Percentiles rank a stretch among this genome's conserved stretches.
phyloP scores from a whole-genome alignment of 2,329 filamentous ascomycete genomes.

The Escovopsis weberi region DNA sequence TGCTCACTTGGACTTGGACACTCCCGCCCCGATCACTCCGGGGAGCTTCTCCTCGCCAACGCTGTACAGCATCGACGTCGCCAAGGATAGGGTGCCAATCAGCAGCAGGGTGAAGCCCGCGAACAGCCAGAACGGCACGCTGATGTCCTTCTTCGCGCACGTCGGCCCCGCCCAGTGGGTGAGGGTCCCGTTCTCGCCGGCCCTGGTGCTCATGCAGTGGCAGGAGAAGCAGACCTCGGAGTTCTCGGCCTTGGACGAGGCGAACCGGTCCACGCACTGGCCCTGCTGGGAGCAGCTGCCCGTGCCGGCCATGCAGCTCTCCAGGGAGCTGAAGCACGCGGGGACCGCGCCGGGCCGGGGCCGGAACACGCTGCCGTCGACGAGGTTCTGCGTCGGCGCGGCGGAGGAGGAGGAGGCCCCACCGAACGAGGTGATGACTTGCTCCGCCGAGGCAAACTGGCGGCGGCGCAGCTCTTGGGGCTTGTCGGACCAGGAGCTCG shows the following conservation, averaged over 20 bases:
- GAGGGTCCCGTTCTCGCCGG: slow-evolving; percentile 40
- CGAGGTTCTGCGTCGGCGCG: slow-evolving; percentile 11
- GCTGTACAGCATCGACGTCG: slow-evolving; percentile 63
- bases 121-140: slow-evolving; percentile 78
- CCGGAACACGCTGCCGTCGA: slow-evolving; percentile 20
- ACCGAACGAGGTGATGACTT: slow-evolving; percentile 27
- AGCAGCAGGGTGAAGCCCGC: slow-evolving; percentile 58
- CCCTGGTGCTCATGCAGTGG: slow-evolving; percentile 48
- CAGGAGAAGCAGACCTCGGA: slow-evolving; percentile 59
- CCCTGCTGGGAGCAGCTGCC: slow-evolving; percentile 75
- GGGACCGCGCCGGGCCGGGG: slow-evolving; percentile 37
- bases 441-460: slow-evolving; percentile 29
- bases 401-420: slow-evolving; percentile 9
- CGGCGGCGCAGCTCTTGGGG: slow-evolving; percentile 32
- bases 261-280: slow-evolving; percentile 54
- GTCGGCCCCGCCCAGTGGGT: slow-evolving; percentile 70
- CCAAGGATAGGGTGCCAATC: slow-evolving; percentile 51
- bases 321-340: slow-evolving; percentile 58
- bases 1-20: slow-evolving; percentile 53
- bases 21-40: slow-evolving; percentile 90
- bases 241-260: slow-evolving; percentile 23
- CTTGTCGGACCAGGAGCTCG: slow-evolving; percentile 26
- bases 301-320: slow-evolving; percentile 55
- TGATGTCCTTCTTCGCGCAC: slow-evolving; percentile 87
- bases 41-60: slow-evolving; percentile 82